Evolutionary conservation across 116 monocot species (phyloP), one percentile per base, ranked within the genome.

Genomic region (Papilionanthe hybrid): DNA sequence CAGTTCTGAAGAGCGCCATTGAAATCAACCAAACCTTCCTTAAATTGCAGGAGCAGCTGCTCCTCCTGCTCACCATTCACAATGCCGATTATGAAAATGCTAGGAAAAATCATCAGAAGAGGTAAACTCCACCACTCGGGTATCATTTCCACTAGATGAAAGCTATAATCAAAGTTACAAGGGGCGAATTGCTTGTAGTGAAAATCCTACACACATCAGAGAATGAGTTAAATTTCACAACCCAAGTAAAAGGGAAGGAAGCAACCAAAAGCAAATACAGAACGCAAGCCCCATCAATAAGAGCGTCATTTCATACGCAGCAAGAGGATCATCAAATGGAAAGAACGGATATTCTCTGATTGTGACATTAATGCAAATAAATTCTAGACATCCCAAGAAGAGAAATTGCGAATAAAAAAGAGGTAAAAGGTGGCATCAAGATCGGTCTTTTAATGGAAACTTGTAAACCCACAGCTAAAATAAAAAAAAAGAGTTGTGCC

Each of bases 41-140:
- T 92, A 77, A 89, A 86, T 76, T 86, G 77, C 79, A 86, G 44
- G 41, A 92, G 84, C 55, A 79, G 25, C 32, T 78, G 76, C 4
- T 10, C 69, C 50, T 78, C 84, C 17, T 56, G 76, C 9, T 57
- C 63, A 22, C 27, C 23, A 47, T 22, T n/a, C 12, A 69, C 47
- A 23, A 60, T 13, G 12, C n/a, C 79, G 23, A 72, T 9, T 6
- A 47, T 72, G 8, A 69, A 20, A 49, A 83, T 4, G 55, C 72
- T 72, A 67, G 53, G 32, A 57, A 72, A 11, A 20, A 67, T n/a
- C 17, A 55, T 49, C 55, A 80, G 65, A n/a, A 57, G 42, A 19
- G 56, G 80, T n/a, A 82, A 47, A 49, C 78, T 76, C 78, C 68
- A 53, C 77, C 60, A 42, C 28, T 41, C 78, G 55, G 58, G 77